phyloP scores from a whole-genome alignment of 495 filamentous ascomycete genomes.

The Massariosphaeria phaeospora region DNA sequence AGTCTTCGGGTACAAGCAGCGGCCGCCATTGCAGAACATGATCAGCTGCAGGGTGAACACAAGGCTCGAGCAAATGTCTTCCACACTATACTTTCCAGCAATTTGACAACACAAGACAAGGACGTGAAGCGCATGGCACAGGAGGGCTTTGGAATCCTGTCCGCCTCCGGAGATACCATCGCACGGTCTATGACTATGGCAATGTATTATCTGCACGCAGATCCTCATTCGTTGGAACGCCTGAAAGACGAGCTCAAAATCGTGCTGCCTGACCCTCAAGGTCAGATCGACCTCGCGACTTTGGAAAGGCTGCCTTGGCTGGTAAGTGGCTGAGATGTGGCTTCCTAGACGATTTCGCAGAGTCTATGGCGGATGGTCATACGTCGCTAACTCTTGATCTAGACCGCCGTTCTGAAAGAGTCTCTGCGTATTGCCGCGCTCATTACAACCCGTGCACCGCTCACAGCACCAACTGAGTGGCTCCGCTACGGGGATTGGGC shows the following conservation, averaged over 20 bases:
- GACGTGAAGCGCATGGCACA: slow-evolving; percentile 1
- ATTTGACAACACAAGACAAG: slow-evolving; percentile 15
- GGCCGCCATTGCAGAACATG: slow-evolving; percentile 2
- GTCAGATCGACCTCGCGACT: slow-evolving; percentile 25
- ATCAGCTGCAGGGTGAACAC: not conserved
- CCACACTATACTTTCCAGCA: not conserved
- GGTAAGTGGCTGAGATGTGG: not conserved
- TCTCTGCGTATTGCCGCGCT: not conserved
- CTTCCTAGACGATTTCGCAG: not conserved
- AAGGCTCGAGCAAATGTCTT: slow-evolving; percentile 8
- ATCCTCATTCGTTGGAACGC: slow-evolving; percentile 18
- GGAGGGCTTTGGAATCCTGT: slow-evolving; percentile 7
- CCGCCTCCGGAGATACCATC: slow-evolving; percentile 8
- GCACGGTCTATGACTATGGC: slow-evolving; percentile 26
- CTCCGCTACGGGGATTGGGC: slow-evolving; percentile 1
- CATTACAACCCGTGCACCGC: not conserved
- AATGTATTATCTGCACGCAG: slow-evolving; percentile 33
- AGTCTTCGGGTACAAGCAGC: not conserved
- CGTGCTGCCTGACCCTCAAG: slow-evolving; percentile 3
- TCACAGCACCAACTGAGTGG: not conserved
- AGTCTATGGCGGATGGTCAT: too few species aligned
- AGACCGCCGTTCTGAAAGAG: slow-evolving; percentile 39
- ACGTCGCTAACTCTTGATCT: too few species aligned
- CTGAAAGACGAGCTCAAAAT: slow-evolving; percentile 4
- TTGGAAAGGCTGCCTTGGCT: slow-evolving; percentile 38